A percentile compares a stretch with the other conserved stretches of the same genome.
These are phyloP conservation scores for Cyberlindnera subsufficiens DNA, from an alignment of 805 yeast genomes.

Conservation along the genomic window DNA sequence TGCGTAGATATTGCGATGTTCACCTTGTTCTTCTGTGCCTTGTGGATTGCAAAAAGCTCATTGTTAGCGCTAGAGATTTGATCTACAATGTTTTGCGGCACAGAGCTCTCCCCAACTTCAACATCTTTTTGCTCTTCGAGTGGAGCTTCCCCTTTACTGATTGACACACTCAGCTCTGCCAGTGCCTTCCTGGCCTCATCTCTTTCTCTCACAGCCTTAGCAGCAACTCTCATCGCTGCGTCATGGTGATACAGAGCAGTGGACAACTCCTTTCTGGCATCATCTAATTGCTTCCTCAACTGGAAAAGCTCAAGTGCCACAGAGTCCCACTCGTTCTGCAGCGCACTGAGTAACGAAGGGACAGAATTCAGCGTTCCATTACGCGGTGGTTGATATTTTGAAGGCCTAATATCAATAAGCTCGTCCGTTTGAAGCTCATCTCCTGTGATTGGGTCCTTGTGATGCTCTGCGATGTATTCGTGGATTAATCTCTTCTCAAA, in stretches of 20 bases:
- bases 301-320: conserved; percentile 74
- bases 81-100: conserved; percentile 6
- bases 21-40: conserved; percentile 18
- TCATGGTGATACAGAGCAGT: conserved; percentile 79
- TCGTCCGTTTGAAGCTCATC: conserved; percentile 56
- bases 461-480: conserved; percentile 56
- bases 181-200: conserved; percentile 70
- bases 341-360: conserved; percentile 66
- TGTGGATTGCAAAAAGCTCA: conserved; percentile 17
- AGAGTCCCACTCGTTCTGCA: conserved; percentile 91
- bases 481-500: conserved; percentile 61
- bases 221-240: conserved; percentile 85
- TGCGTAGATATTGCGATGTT: conserved; percentile 10
- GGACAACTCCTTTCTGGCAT: conserved; percentile 66
- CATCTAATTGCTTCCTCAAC: conserved; percentile 63
- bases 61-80: conserved; percentile 11
- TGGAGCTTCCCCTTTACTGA: conserved; percentile 22
- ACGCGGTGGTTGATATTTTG: conserved; percentile 30
- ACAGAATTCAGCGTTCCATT: conserved; percentile 58
- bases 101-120: conserved; percentile 1
- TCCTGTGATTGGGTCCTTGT: conserved; percentile 71
- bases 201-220: conserved; percentile 65
- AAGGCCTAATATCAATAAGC: conserved; percentile 37
- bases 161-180: conserved; percentile 42
- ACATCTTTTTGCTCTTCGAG: conserved; percentile 2